Evolutionary conservation across 78 protist genomes (phyloP).

Genomic region (Speleostelium caveatum): DNA sequence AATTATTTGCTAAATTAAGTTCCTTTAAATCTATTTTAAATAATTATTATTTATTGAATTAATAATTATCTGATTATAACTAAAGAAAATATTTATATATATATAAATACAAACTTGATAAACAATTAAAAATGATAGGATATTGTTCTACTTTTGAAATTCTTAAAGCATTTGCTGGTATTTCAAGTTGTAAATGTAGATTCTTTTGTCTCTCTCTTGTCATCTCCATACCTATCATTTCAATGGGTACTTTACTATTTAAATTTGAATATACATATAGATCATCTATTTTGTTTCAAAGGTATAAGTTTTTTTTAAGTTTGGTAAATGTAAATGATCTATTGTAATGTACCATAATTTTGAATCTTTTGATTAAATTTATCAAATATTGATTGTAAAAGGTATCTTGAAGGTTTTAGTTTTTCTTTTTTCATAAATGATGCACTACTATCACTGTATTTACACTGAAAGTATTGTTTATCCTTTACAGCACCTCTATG

Average conservation of each 20-base stretch:
- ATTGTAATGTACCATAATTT: constrained; percentile 30
- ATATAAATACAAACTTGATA: too few species aligned
- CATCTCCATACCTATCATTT: constrained; percentile 63
- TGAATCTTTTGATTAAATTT: constrained; percentile 16
- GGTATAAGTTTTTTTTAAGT: too few species aligned
- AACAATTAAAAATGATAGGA: constrained; percentile 1
- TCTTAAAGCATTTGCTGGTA: neutral
- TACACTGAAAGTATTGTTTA: constrained; percentile 49
- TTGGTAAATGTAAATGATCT: too few species aligned
- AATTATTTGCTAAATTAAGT: constrained; percentile 28
- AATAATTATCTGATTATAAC: too few species aligned
- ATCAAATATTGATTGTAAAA: neutral
- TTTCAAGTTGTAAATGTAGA: neutral
- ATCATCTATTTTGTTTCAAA: constrained; percentile 14
- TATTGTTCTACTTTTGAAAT: neutral
- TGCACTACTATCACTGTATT: constrained; percentile 4
- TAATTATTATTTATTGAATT: neutral
- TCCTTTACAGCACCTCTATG: constrained; percentile 47
- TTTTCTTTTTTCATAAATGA: constrained; percentile 62
- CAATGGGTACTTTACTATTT: constrained; percentile 26
- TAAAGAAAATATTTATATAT: too few species aligned
- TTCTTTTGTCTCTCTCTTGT: constrained; percentile 33
- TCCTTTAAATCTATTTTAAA: constrained; percentile 2
- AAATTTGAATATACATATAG: constrained; percentile 20
- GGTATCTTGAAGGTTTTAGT: neutral